Evolutionary conservation across 2,329 filamentous ascomycete species (phyloP), one percentile per base, ranked within the genome.

Genomic region (Lachnellula willkommii): DNA sequence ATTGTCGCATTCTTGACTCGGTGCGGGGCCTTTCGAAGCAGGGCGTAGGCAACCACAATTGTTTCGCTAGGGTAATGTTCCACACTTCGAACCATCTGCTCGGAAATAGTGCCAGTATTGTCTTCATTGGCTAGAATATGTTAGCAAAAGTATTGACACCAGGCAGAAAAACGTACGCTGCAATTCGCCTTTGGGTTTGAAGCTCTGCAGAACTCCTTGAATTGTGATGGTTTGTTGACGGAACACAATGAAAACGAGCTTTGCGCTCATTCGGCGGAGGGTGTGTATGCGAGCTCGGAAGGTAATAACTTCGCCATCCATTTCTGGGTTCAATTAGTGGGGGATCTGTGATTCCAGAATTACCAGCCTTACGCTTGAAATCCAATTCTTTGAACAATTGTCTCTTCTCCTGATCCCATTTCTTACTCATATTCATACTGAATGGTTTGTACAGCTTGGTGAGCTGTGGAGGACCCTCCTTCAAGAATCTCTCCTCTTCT

Each of bases 71-170:
- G 84, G 47, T 96, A 77, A 68, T 90, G 89, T 72, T 95, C 89
- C 2, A 89, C 89, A 88, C 90, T 95, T 68, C 89, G 86, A 28
- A 96, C 79, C 79, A 96, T 93, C 65, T 88, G 80, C 56, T 84
- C 79, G 1, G 87, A 87, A 11, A 88, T 79, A 48, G 77, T 75
- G 6, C 83, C 81, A 11, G 59, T 55, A 80, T 60, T 59, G 39
- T 61, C 56, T 52, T 66, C 58, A 50, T 54, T 54, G 28, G 58
- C 59, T 62, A 46, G 20, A 47, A 54, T 39, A 28, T 49, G 20
- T 60, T 39, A 59, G 59, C 39, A n/a, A 9, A 37, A 26, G 28
- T 17, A 22, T 4, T 42, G 6, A 20, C 4, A 20, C 20, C 17
- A 36, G 11, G 28, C 22, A 39, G 14, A 15, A 35, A 43, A 43